A percentile compares a stretch with the other conserved stretches of the same genome.
These are phyloP conservation scores for Fusarium chlamydosporum DNA, from an alignment of 2,329 filamentous ascomycete genomes.

Conservation along the genomic window DNA sequence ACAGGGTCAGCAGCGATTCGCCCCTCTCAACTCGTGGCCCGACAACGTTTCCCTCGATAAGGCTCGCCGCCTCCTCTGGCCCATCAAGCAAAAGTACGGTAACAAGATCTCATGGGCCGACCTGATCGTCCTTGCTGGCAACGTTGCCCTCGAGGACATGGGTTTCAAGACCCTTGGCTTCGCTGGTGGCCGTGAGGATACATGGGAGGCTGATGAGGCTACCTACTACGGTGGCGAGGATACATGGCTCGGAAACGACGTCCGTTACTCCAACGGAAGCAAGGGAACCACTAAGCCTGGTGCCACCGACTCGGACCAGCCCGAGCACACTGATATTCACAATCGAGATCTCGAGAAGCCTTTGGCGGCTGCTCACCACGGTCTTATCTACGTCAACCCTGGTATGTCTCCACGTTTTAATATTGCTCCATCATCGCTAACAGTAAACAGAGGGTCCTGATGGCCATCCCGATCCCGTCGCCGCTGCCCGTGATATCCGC, in stretches of 20 bases:
- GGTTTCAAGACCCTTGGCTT: conserved; percentile 82
- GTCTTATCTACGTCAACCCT: conserved; percentile 34
- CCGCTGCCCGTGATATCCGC: conserved; percentile 79
- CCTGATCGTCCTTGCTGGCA: conserved; percentile 77
- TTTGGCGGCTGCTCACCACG: conserved; percentile 74
- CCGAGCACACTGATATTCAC: conserved; percentile 61
- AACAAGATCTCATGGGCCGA: conserved; percentile 87
- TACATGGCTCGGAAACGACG: conserved; percentile 81
- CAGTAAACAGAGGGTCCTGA: conserved; percentile 82
- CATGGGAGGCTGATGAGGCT: conserved; percentile 81
- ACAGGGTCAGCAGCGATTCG: conserved; percentile 81
- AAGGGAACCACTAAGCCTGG: conserved; percentile 54
- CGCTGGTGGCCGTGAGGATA: conserved; percentile 78
- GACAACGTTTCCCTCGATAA: conserved; percentile 86
- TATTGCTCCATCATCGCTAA: not conserved
- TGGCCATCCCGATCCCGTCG: conserved; percentile 76
- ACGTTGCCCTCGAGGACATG: conserved; percentile 84
- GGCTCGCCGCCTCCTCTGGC: conserved; percentile 81
- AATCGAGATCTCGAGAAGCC: conserved; percentile 77
- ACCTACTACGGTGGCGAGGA: conserved; percentile 83
- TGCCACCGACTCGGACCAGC: conserved; percentile 32
- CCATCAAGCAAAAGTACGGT: conserved; percentile 88
- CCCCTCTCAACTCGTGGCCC: conserved; percentile 86
- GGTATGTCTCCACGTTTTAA: not conserved
- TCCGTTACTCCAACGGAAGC: conserved; percentile 75